A percentile compares a stretch with the other conserved stretches of the same genome.
Evolutionary conservation across 108 stramenopile genomes (phyloP).

Genomic region (Cyclotella atomus): DNA sequence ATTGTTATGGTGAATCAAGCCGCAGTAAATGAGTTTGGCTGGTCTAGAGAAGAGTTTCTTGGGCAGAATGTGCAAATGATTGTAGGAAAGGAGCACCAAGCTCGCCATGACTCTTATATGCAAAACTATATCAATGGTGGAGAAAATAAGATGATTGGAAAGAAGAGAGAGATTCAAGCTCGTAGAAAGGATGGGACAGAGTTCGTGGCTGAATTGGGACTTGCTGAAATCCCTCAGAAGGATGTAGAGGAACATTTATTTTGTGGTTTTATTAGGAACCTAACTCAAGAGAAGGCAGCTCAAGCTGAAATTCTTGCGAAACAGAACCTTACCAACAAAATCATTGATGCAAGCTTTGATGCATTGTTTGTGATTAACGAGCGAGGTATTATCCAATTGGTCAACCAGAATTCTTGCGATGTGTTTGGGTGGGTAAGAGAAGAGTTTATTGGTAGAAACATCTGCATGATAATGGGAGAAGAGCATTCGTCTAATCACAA

Average conservation of each 20-base stretch:
- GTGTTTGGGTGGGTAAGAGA: slow-evolving; percentile 30
- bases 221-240: background rate
- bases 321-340: slow-evolving; percentile 3
- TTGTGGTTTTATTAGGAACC: slow-evolving; percentile 8
- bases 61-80: slow-evolving; percentile 35
- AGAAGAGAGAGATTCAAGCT: too few species aligned
- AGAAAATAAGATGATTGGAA: too few species aligned
- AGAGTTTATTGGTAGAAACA: slow-evolving; percentile 33
- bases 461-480: slow-evolving; percentile 32
- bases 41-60: slow-evolving; percentile 29
- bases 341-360: slow-evolving; percentile 25
- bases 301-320: slow-evolving; percentile 31
- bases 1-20: slow-evolving; percentile 34
- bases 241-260: background rate
- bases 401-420: slow-evolving; percentile 12
- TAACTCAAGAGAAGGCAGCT: background rate
- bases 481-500: background rate
- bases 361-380: slow-evolving; percentile 26
- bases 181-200: background rate
- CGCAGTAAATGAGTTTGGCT: slow-evolving; percentile 14
- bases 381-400: slow-evolving; percentile 35
- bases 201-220: background rate
- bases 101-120: slow-evolving; percentile 12
- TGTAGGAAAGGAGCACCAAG: slow-evolving; percentile 2
- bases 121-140: background rate